Base-by-base conservation (phyloP, 768 basidiomycete species). In the Rhizopogon rudus region DNA sequence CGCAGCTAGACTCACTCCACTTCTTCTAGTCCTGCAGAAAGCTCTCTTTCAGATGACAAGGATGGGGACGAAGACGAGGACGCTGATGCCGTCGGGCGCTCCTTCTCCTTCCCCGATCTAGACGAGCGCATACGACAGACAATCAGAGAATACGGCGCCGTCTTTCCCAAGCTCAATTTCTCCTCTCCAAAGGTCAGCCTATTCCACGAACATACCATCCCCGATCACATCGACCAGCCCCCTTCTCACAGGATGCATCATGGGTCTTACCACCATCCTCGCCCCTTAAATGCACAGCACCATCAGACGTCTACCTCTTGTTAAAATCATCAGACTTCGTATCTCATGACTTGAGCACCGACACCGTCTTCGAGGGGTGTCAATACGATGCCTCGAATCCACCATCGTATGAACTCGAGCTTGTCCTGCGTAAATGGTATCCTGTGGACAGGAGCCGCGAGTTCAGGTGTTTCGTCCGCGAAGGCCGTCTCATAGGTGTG, bases 91-190 rank as follows among this genome's bases (percentile, higher is more conserved):
- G 71, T 70, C 1, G 56, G 54, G 1, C 70, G 63, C 48, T 71
- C 60, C 22, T 91, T 82, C 63, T 74, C 86, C 3, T 95, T 98
- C 65, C 93, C 94, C 0, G 85, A 85, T 44, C 73, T 97, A n/a
- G 92, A 94, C 62, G 71, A 73, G 13, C 74, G 74, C 54, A 95
- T 98, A 57, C 73, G 90, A 48, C 67, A 73, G 13, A 80, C 77
- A 35, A 75, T 97, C n/a, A 62, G 72, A 44, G 70, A 79, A 54
- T 94, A 90, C 67, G 88, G 83, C 3, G 87, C 87, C 6, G 87
- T 96, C 29, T 98, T 98, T 67, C 94, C 95, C 0, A 98, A 98
- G 71, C 83, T 98, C 53, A 98, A 97, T 65, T 97, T 95, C 73
- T 91, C 93, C 6, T 87, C 91, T n/a, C 95, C 95, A 13, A 88